These are phyloP conservation scores for Xylariaceae sp. DNA, from an alignment of 2,329 filamentous ascomycete genomes.

Conservation along the genomic window DNA sequence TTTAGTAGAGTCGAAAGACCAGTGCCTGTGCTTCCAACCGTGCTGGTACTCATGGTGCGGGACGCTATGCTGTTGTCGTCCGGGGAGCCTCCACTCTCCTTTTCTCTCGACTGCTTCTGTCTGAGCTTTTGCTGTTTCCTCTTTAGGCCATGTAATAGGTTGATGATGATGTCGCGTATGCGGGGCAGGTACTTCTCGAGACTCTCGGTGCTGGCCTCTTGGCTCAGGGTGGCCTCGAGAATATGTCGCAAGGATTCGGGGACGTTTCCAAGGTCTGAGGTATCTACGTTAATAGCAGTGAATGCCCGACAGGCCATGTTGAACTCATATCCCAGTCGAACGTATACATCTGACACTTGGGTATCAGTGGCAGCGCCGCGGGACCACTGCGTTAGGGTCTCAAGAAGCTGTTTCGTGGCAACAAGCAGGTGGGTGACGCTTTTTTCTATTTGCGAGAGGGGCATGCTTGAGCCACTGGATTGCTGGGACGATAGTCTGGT, in stretches of 20 bases:
- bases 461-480: conserved; percentile 71
- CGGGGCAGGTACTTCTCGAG: conserved; percentile 91
- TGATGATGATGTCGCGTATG: conserved; percentile 98
- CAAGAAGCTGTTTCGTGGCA: conserved; percentile 95
- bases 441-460: conserved; percentile 96
- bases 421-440: conserved; percentile 97
- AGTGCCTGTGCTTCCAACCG: conserved; percentile 61
- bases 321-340: conserved; percentile 96
- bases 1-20: conserved; percentile 64
- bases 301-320: conserved; percentile 98
- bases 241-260: conserved; percentile 89
- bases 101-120: conserved; percentile 65
- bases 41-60: conserved; percentile 64
- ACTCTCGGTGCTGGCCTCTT: conserved; percentile 92
- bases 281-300: conserved; percentile 95
- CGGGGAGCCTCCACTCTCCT: conserved; percentile 52
- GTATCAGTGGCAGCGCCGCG: conserved; percentile 88
- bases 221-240: conserved; percentile 92
- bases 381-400: conserved; percentile 98
- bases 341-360: conserved; percentile 97
- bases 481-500: conserved; percentile 32
- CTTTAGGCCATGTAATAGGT: conserved; percentile 92
- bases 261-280: conserved; percentile 90
- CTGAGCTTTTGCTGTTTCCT: conserved; percentile 91
- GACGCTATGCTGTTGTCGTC: conserved; percentile 48